Evolutionary conservation across 148 eudicot species (phyloP).

Genomic region (Fagopyrum esculentum): DNA sequence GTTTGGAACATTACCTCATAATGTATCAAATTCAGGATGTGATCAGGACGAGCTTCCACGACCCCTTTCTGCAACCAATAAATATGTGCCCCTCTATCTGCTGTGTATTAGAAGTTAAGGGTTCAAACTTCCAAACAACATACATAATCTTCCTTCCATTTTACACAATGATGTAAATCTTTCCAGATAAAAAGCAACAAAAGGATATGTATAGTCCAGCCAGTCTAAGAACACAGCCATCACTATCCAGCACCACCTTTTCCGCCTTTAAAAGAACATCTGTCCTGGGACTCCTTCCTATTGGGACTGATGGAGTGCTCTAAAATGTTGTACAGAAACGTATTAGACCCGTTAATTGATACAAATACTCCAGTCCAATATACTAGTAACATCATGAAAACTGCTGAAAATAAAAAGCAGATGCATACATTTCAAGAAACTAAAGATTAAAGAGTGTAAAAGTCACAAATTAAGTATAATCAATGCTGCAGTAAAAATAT

Average conservation of each 20-base stretch:
- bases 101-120: conserved; percentile 66
- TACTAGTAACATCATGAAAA: not conserved
- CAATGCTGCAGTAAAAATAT: no score
- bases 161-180: not conserved
- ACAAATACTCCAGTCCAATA: not conserved
- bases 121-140: not conserved
- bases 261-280: conserved; percentile 76
- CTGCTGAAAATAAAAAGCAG: not conserved
- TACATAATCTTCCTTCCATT: not conserved
- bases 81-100: conserved; percentile 75
- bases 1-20: conserved; percentile 49
- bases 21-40: conserved; percentile 81
- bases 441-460: not conserved
- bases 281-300: conserved; percentile 75
- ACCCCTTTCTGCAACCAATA: conserved; percentile 76
- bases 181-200: not conserved
- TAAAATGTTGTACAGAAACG: conserved; percentile 15
- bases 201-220: conserved; percentile 98
- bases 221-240: conserved; percentile 74
- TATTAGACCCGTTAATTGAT: not conserved
- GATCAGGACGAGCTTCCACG: conserved; percentile 74
- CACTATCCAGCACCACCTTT: conserved; percentile 52
- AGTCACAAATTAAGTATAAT: not conserved
- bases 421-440: not conserved
- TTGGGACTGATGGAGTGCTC: conserved; percentile 69